Percentiles rank a stretch among this genome's conserved stretches.
Conservation (phyloP, 2,329 filamentous ascomycete species). For the Fusarium falciforme region DNA sequence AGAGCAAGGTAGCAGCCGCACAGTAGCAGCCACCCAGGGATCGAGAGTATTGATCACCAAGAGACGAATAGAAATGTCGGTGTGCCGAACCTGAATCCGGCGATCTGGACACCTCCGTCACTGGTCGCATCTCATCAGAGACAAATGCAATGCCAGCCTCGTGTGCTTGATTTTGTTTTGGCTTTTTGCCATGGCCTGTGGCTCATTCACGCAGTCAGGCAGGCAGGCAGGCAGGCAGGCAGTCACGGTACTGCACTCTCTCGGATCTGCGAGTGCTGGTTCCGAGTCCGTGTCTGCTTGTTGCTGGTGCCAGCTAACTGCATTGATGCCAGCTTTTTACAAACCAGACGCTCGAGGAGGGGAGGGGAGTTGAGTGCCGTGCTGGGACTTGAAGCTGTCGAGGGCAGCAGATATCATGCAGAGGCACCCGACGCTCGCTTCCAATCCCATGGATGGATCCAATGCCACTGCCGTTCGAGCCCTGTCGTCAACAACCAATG, state of each 20-base stretch:
- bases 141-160: constrained; percentile 32
- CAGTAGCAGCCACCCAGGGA: constrained; percentile 14
- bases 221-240: too few species aligned
- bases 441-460: background rate
- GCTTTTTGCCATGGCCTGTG: background rate
- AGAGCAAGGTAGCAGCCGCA: background rate
- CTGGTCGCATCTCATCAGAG: constrained; percentile 22
- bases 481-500: constrained; percentile 10
- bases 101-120: constrained; percentile 28
- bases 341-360: background rate
- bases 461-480: constrained; percentile 18
- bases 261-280: background rate
- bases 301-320: background rate
- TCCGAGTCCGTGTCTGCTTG: background rate
- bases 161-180: constrained; percentile 8
- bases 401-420: constrained; percentile 1
- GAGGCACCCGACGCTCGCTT: constrained; percentile 10
- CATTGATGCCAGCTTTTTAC: constrained; percentile 8
- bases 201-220: background rate
- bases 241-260: background rate
- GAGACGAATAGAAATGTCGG: constrained; percentile 42
- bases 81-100: constrained; percentile 35
- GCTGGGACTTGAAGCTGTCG: background rate
- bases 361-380: background rate
- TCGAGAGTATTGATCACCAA: constrained; percentile 21